Base-by-base conservation (phyloP, 805 yeast genomes). In the Saturnispora besseyi region DNA sequence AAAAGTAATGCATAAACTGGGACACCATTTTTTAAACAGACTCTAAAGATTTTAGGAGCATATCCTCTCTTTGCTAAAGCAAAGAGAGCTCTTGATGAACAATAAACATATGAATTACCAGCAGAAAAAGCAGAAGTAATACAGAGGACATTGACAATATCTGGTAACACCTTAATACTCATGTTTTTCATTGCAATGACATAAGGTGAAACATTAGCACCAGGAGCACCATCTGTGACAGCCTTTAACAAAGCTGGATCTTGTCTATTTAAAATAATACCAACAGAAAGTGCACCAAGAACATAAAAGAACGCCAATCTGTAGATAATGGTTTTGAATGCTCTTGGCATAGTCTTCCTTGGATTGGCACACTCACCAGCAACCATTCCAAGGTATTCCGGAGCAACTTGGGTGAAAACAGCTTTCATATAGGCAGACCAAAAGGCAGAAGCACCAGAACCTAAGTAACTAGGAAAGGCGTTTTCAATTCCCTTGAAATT, bases 351-450 rank as follows among this genome's bases (percentile, higher is more conserved):
- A 5, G 79, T 79, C 49, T 76, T 76, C 47, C 91, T 74, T 33
- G 67, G 66, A 34, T 64, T 63, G 37, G 56, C 59, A 9, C 95
- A 95, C 62, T 88, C 96, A 44, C 95, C 88, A 3, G 95, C 95
- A 32, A 87, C 79, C 85, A 85, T 82, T 1, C 91, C 76, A 33
- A 88, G 77, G 58, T 85, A 84, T 64, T 88, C 96, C 2, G 96
- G 95, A 0, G 95, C 96, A 3, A 87, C 87, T 12, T 57, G 59
- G 1, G 93, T 84, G 62, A 83, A 87, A 29, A 84, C 71, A 7
- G 95, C 95, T 53, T 78, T 79, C 48, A 78, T 73, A 43, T 86
- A 64, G 53, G 90, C 83, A 0, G 81, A 75, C 57, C 84, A 64
- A 58, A 84, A 85, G 1, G 91, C 95, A 57, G 82, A 77, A 0